Evolutionary conservation across 148 eudicot genomes (phyloP).

Genomic region (Rhododendron kiyosumense): DNA sequence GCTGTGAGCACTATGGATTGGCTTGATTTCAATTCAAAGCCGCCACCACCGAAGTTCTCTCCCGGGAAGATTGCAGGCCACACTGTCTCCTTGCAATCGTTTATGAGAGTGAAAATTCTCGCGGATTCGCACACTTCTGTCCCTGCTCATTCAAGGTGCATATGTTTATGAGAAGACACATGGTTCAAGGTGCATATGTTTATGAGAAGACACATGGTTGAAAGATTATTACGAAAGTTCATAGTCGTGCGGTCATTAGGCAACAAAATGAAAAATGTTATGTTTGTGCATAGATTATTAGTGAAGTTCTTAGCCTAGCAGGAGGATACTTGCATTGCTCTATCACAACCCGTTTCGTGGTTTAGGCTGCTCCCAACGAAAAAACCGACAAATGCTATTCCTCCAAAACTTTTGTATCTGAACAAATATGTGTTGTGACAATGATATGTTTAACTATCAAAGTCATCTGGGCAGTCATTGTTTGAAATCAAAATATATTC

Average conservation of each 20-base stretch:
- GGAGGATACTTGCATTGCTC: background rate
- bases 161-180: background rate
- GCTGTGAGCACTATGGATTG: constrained; percentile 20
- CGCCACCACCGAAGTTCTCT: constrained; percentile 24
- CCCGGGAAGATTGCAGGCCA: constrained; percentile 21
- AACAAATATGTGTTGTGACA: background rate
- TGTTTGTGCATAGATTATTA: background rate
- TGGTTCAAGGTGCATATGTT: background rate
- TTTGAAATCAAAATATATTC: background rate
- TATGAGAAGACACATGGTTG: background rate
- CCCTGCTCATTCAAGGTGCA: constrained; percentile 25
- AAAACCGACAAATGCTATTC: background rate
- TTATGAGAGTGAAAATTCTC: constrained; percentile 39
- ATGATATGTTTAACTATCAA: background rate
- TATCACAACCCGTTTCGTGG: background rate
- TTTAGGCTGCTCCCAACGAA: background rate
- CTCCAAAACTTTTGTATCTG: background rate
- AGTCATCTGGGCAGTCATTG: background rate
- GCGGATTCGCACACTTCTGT: constrained; percentile 34
- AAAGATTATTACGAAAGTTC: background rate
- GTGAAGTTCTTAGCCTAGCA: background rate
- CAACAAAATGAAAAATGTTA: background rate
- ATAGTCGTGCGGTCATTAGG: background rate
- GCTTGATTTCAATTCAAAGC: constrained; percentile 15
- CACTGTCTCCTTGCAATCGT: constrained; percentile 24